Evolutionary conservation across 2,329 filamentous ascomycete genomes (phyloP), one percentile per base, ranked within the genome.

Genomic region (Zymoseptoria brevis): DNA sequence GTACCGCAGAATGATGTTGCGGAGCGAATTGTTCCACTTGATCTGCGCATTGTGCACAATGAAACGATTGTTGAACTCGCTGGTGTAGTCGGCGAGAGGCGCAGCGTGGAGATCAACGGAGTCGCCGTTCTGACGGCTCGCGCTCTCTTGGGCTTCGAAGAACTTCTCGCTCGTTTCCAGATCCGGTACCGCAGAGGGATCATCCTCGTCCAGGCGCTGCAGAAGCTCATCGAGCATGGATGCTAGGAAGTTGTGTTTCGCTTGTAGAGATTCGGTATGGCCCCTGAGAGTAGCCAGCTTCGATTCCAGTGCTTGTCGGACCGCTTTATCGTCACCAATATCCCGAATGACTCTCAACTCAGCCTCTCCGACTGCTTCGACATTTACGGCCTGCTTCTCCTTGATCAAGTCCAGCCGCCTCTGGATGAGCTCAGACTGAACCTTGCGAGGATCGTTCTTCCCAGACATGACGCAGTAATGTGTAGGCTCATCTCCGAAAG

Each of bases 1-100:
- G 73, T 99, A 99, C 22, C 94, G 89, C 49, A 99, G 82, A 54
- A 99, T 94, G 68, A 96, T 96, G 71, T 99, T 97, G 60, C 94
- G 86, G 45, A 99, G 77, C 9, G 92, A 84, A 68, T 99, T 99
- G 77, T 96, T 97, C 94, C 94, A 99, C 74, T 99, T 99, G 59
- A 99, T 79, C 70, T 99, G 94, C 72, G 95, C 84, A 68, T 99
- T 99, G 78, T 99, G 94, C 56, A 99, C 88, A 67, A 97, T 93
- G 77, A 99, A 99, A 1, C 94, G 88, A 71, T 99, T 99, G 72
- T 95, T 94, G 79, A 96, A 99, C 71, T 97, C 92, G 73, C 89
- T 96, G 54, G 89, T 87, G 66, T 93, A 93, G 65, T 96, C 91
- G 16, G 88, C 84, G 3, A 87, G 83, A 0, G 87, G 83, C 2